A percentile compares a stretch with the other conserved stretches of the same genome.
Conservation (phyloP, 805 yeast genomes). For the Starmerella davenportii region DNA sequence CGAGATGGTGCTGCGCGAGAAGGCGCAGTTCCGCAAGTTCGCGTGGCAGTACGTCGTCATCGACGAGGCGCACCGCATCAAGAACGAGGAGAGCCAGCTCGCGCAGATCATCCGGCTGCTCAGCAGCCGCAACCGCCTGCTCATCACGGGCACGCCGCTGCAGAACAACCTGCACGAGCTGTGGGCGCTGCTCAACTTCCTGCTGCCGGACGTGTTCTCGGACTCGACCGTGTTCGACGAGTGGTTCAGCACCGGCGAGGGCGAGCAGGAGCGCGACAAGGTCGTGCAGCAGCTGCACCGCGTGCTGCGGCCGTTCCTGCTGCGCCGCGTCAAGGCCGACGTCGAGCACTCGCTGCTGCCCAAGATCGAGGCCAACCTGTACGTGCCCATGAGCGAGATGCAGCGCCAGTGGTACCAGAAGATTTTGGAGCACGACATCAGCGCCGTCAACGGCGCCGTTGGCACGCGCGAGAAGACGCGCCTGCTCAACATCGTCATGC, state of each 20-base stretch:
- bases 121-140: constrained; percentile 63
- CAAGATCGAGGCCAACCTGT: constrained; percentile 73
- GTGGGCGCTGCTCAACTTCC: constrained; percentile 84
- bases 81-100: constrained; percentile 79
- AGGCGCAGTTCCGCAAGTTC: constrained; percentile 56
- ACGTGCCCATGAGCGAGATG: constrained; percentile 92
- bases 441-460: constrained; percentile 90
- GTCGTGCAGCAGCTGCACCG: constrained; percentile 81
- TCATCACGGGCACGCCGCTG: constrained; percentile 90
- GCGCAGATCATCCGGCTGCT: constrained; percentile 85
- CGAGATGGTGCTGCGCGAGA: constrained; percentile 85
- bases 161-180: constrained; percentile 90
- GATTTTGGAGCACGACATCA: constrained; percentile 77
- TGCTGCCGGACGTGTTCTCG: constrained; percentile 87
- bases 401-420: constrained; percentile 83
- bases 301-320: constrained; percentile 68
- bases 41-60: constrained; percentile 88
- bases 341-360: constrained; percentile 84
- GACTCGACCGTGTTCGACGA: constrained; percentile 79
- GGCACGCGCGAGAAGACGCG: constrained; percentile 89
- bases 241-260: constrained; percentile 39
- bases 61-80: constrained; percentile 94
- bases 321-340: constrained; percentile 80
- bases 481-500: constrained; percentile 87
- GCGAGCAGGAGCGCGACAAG: constrained; percentile 47